Base-by-base conservation (phyloP, 2,329 filamentous ascomycete species). In the Penicillium polonicum region DNA sequence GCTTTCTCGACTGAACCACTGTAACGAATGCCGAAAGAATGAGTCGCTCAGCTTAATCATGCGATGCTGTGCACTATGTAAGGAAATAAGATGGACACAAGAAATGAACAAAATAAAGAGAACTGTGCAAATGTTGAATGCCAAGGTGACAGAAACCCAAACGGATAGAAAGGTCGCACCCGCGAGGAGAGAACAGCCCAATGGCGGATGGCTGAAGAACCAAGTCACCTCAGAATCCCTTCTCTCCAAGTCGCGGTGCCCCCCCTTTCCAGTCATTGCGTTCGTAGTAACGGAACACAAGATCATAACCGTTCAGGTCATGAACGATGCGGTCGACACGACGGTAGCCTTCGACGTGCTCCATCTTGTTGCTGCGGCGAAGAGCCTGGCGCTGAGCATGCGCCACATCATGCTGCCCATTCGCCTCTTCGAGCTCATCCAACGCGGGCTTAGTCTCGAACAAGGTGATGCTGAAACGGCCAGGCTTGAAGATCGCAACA, bases 201-300 rank as follows among this genome's bases (percentile, higher is more conserved):
- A 36, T 21, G 25, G 23, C 44, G 35, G 23, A 52, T 48, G 35
- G 29, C 25, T 36, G 52, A 46, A 33, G 25, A 45, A 19, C 52
- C 15, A 41, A 51, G 15, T 21, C 46, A 15, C 25, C 35, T 61
- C 57, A 72, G 48, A 66, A 66, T 8, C 54, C 49, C 58, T 71
- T 68, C 74, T 88, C 85, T 38, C 85, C 85, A 70, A 88, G 73
- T 68, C 85, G 79, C 46, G 85, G 85, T 64, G 82, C 82, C 62
- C 85, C 85, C 53, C 85, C 85, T 73, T 83, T 83, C 84, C 85
- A 97, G 68, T 89, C 93, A 65, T 96, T 86, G 59, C 91, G 86
- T 80, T 97, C 92, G 72, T 96, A 99, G 81, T 95, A 97, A 58
- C 93, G 86, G 79, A 99, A 99, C 45, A 99, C 89, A 38, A 99